A percentile compares a stretch with the other conserved stretches of the same genome.
These are phyloP conservation scores for Penicillium sp. DNA, from an alignment of 2,329 filamentous ascomycete genomes.

Conservation along the genomic window DNA sequence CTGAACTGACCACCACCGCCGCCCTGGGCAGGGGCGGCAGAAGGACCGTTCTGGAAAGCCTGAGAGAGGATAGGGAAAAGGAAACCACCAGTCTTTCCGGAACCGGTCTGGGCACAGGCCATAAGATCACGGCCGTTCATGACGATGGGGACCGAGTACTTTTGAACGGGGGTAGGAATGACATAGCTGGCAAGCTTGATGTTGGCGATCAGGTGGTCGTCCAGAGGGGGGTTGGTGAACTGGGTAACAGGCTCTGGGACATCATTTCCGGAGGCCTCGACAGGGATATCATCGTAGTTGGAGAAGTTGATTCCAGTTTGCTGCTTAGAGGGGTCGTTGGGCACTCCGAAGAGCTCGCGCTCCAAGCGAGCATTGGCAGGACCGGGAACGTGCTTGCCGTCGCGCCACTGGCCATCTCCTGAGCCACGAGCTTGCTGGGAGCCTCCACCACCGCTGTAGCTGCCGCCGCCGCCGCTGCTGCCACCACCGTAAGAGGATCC, in stretches of 20 bases:
- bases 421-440: constrained; percentile 63
- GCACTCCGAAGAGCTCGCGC: constrained; percentile 88
- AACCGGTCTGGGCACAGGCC: constrained; percentile 99
- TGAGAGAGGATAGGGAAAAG: constrained; percentile 99
- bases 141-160: constrained; percentile 98
- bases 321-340: constrained; percentile 91
- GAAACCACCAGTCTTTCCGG: constrained; percentile 99
- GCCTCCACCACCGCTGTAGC: constrained; percentile 44
- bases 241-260: constrained; percentile 87
- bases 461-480: constrained; percentile 53
- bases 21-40: constrained; percentile 59
- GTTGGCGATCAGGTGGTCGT: constrained; percentile 89
- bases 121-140: constrained; percentile 97
- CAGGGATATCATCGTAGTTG: constrained; percentile 99
- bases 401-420: constrained; percentile 93
- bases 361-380: constrained; percentile 84
- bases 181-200: constrained; percentile 94
- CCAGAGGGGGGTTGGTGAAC: constrained; percentile 92
- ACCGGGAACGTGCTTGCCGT: constrained; percentile 93
- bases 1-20: constrained; percentile 54
- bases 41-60: constrained; percentile 86
- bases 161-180: constrained; percentile 94
- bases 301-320: constrained; percentile 99
- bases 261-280: constrained; percentile 90
- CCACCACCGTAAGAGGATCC: constrained; percentile 39